These are phyloP conservation scores for Onygenales sp. DNA, from an alignment of 2,329 filamentous ascomycete genomes.

Conservation along the genomic window DNA sequence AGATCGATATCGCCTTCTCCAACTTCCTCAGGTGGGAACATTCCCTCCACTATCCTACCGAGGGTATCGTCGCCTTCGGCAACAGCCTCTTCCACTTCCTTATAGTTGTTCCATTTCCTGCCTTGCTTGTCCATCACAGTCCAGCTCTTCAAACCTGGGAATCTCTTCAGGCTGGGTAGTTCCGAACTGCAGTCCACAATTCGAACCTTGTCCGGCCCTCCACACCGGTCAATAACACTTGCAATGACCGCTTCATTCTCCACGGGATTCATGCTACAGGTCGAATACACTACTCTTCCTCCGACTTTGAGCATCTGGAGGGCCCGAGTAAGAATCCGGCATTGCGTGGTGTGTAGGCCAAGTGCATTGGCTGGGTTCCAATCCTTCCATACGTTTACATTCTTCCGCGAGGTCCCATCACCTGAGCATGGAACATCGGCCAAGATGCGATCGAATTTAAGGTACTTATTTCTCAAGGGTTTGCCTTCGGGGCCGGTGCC, in stretches of 20 bases:
- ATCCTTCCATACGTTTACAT: constrained; percentile 86
- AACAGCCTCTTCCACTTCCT: constrained; percentile 62
- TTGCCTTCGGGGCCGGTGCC: constrained; percentile 40
- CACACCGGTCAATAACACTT: constrained; percentile 80
- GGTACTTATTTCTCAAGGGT: constrained; percentile 55
- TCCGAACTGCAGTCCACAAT: constrained; percentile 75
- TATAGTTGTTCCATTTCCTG: constrained; percentile 70
- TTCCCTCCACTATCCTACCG: constrained; percentile 62
- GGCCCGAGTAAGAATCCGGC: constrained; percentile 80
- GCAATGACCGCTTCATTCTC: constrained; percentile 93
- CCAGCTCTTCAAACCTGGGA: constrained; percentile 71
- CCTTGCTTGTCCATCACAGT: constrained; percentile 82
- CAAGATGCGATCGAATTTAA: constrained; percentile 94
- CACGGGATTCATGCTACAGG: constrained; percentile 96
- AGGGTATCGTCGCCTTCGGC: constrained; percentile 51
- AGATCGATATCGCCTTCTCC: constrained; percentile 56
- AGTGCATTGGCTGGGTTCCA: constrained; percentile 84
- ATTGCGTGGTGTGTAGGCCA: constrained; percentile 77
- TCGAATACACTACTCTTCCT: constrained; percentile 92
- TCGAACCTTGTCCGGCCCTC: constrained; percentile 69
- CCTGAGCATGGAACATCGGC: constrained; percentile 96
- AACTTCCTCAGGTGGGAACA: constrained; percentile 64
- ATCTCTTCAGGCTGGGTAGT: constrained; percentile 67
- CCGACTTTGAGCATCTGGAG: constrained; percentile 94
- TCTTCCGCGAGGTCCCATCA: constrained; percentile 90